A percentile compares a stretch with the other conserved stretches of the same genome.
phyloP scores from a whole-genome alignment of 106 monocot genomes.

The Amphibolis antarctica region DNA sequence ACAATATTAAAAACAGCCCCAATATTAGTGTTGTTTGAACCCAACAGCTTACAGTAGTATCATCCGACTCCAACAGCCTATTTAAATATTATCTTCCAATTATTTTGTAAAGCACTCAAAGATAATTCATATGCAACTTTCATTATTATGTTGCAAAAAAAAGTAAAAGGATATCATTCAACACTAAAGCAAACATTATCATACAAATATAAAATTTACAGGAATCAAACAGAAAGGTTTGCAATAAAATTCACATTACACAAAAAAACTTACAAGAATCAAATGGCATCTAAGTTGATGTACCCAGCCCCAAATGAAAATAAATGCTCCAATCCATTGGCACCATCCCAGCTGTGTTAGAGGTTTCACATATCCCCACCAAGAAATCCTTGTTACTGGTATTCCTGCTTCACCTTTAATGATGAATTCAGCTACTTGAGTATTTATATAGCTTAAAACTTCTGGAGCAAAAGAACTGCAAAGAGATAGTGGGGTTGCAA shows the following conservation, averaged over 20 bases:
- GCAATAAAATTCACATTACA: no score
- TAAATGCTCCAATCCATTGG: slow-evolving; percentile 54
- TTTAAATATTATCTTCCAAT: no score
- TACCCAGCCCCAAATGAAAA: slow-evolving; percentile 84
- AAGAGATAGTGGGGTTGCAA: slow-evolving; percentile 64
- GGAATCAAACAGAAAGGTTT: background rate
- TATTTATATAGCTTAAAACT: slow-evolving; percentile 21
- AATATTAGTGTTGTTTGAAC: no score
- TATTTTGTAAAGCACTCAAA: no score
- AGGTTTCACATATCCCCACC: slow-evolving; percentile 36
- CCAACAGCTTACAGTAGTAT: no score
- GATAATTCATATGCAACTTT: no score
- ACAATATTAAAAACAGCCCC: no score
- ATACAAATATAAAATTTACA: background rate
- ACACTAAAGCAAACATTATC: background rate
- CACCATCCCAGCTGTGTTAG: slow-evolving; percentile 46
- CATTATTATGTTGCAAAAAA: no score
- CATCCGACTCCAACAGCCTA: no score
- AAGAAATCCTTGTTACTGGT: slow-evolving; percentile 28
- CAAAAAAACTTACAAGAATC: slow-evolving; percentile 76
- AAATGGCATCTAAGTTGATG: slow-evolving; percentile 71
- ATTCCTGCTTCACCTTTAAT: slow-evolving; percentile 37
- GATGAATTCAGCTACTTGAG: slow-evolving; percentile 35
- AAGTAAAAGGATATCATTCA: no score
- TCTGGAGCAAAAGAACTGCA: slow-evolving; percentile 32